A percentile compares a stretch with the other conserved stretches of the same genome.
Conservation (phyloP, 257 asterid genomes). For the Thymus quinquecostatus region DNA sequence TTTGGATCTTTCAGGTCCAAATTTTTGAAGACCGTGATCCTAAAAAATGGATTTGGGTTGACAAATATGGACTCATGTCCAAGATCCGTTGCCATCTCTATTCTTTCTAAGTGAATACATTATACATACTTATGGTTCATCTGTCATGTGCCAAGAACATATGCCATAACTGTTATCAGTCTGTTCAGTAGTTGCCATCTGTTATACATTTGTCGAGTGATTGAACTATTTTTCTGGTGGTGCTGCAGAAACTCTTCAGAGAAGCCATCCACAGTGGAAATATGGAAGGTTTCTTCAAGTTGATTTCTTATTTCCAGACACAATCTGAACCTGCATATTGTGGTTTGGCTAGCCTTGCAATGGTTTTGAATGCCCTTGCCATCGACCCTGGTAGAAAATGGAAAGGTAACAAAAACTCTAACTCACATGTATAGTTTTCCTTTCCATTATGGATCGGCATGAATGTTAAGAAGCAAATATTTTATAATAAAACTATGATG, state of each 20-base stretch:
- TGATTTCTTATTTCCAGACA: constrained; percentile 73
- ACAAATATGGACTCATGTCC: too few species aligned
- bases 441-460: neutral
- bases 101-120: too few species aligned
- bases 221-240: neutral
- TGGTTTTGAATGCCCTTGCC: constrained; percentile 84
- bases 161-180: too few species aligned
- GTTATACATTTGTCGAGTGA: neutral
- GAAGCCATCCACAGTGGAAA: constrained; percentile 64
- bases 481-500: too few species aligned
- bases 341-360: constrained; percentile 74
- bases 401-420: constrained; percentile 47
- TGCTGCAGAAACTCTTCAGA: constrained; percentile 60
- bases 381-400: constrained; percentile 80
- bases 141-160: too few species aligned
- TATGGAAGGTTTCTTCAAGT: constrained; percentile 74
- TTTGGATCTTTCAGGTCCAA: too few species aligned
- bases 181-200: neutral
- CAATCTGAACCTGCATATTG: constrained; percentile 83
- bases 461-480: neutral
- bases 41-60: too few species aligned
- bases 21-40: too few species aligned
- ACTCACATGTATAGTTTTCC: neutral
- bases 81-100: too few species aligned
- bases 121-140: too few species aligned